phyloP scores from a whole-genome alignment of 2,329 filamentous ascomycete species.

The Trichoderma sp. region DNA sequence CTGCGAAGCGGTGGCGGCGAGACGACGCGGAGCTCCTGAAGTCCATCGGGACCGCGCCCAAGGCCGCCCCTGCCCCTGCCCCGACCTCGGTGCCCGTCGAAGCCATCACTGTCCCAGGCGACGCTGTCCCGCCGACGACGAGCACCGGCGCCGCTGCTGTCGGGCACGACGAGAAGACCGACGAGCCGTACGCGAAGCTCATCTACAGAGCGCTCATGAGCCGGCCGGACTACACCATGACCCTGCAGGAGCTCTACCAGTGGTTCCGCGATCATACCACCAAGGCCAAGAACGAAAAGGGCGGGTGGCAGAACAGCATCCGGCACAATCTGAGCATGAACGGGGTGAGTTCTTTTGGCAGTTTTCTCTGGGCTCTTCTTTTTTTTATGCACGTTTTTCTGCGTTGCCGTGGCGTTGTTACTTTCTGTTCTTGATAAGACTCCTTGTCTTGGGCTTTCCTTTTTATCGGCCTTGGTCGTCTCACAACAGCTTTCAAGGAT shows the following conservation, averaged over 20 bases:
- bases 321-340: constrained; percentile 98
- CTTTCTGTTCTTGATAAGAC: too few relatives aligned
- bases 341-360: constrained; percentile 56
- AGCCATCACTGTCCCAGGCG: not conserved
- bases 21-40: not conserved
- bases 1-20: too few relatives aligned
- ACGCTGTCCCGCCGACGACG: not conserved
- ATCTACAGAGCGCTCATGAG: constrained; percentile 76
- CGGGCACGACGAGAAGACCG: constrained; percentile 51
- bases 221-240: constrained; percentile 67
- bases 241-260: constrained; percentile 82
- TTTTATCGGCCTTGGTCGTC: not conserved
- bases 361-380: not conserved
- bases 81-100: too few relatives aligned
- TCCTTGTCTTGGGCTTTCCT: not conserved
- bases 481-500: too few relatives aligned
- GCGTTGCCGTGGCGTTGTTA: not conserved
- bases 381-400: not conserved
- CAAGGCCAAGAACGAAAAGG: constrained; percentile 73
- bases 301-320: constrained; percentile 95
- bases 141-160: not conserved
- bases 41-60: constrained; percentile 2
- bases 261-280: constrained; percentile 85
- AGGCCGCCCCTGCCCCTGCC: too few relatives aligned
- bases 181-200: constrained; percentile 78